phyloP scores from a whole-genome alignment of 805 yeast species.

The Sungouiozyma ichnusensis region DNA sequence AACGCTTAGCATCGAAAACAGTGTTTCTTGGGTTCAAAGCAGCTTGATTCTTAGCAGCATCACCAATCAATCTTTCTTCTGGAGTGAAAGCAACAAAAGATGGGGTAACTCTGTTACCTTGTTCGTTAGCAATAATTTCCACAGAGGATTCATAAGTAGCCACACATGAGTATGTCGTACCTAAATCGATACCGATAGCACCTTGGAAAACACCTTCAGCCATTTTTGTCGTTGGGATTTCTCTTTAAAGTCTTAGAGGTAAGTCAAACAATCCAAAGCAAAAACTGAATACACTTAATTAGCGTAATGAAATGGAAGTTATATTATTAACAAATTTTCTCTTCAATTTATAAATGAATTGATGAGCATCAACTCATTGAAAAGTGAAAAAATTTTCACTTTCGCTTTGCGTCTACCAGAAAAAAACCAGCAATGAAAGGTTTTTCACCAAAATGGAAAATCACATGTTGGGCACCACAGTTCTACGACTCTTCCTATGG shows the following conservation, averaged over 20 bases:
- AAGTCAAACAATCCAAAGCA: not conserved
- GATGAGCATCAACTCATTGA: constrained; percentile 1
- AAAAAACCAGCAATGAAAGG: not conserved
- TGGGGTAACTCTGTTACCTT: constrained; percentile 80
- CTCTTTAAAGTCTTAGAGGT: constrained; percentile 23
- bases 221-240: constrained; percentile 34
- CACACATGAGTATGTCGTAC: constrained; percentile 31
- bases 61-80: constrained; percentile 72
- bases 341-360: not conserved
- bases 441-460: not conserved
- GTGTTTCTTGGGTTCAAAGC: constrained; percentile 71
- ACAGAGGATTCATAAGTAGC: not conserved
- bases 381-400: not conserved
- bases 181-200: constrained; percentile 91
- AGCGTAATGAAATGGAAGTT: not conserved
- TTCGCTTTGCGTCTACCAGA: not conserved
- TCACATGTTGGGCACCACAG: not conserved
- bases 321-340: not conserved
- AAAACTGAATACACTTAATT: not conserved
- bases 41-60: constrained; percentile 77
- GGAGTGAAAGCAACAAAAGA: constrained; percentile 73
- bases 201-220: constrained; percentile 99
- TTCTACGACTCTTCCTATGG: not conserved
- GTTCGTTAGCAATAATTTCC: constrained; percentile 52
- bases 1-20: constrained; percentile 74